Conservation (phyloP, 202 grass and related monocot species). For the Panicum hallii region DNA sequence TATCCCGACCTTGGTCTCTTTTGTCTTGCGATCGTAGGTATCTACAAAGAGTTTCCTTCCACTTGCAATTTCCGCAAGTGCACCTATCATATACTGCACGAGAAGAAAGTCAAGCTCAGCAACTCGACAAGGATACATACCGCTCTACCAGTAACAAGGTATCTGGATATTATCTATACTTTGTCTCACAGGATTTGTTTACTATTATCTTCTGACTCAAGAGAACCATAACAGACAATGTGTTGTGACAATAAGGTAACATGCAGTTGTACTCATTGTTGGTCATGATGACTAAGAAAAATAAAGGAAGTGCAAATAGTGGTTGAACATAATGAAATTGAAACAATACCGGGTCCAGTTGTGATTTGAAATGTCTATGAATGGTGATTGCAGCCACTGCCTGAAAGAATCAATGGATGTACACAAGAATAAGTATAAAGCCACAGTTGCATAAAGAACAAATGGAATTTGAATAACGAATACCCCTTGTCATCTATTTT, state of each 20-base stretch:
- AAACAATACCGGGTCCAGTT: slow-evolving; percentile 77
- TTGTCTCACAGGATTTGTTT: slow-evolving; percentile 8
- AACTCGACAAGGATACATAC: slow-evolving; percentile 20
- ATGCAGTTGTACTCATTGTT: slow-evolving; percentile 10
- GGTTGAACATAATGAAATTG: slow-evolving; percentile 39
- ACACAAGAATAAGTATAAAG: slow-evolving; percentile 36
- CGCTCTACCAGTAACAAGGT: slow-evolving; percentile 1
- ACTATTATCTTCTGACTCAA: slow-evolving; percentile 11
- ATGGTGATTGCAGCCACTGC: slow-evolving; percentile 75
- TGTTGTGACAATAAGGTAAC: neutral
- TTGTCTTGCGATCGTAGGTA: slow-evolving; percentile 76
- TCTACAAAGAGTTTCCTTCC: slow-evolving; percentile 77
- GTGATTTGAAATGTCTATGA: slow-evolving; percentile 83
- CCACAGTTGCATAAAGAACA: slow-evolving; percentile 33
- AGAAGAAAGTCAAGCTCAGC: slow-evolving; percentile 41
- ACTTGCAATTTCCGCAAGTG: slow-evolving; percentile 82
- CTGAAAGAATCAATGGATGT: slow-evolving; percentile 54
- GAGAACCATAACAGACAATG: slow-evolving; percentile 11
- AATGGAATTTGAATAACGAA: slow-evolving; percentile 1
- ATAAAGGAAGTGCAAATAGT: slow-evolving; percentile 4
- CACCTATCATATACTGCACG: slow-evolving; percentile 84
- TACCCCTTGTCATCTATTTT: neutral
- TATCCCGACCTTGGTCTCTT: slow-evolving; percentile 77
- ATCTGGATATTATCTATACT: slow-evolving; percentile 17
- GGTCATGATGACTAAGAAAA: neutral